phyloP scores from a whole-genome alignment of 2,329 filamentous ascomycete species.

The Colletotrichum eleusines region DNA sequence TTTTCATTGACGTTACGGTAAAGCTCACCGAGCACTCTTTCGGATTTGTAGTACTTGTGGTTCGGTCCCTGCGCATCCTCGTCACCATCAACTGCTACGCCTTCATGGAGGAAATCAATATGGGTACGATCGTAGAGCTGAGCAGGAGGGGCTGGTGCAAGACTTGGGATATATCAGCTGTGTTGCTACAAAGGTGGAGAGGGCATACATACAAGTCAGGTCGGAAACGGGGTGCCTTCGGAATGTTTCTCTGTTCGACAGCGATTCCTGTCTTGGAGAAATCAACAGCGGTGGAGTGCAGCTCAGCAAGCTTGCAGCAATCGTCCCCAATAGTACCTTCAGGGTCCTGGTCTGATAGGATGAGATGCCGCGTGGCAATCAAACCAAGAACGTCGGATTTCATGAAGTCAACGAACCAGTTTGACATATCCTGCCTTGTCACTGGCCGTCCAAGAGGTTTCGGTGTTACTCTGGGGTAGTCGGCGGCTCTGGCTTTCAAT shows the following conservation, averaged over 20 bases:
- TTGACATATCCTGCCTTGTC: conserved; percentile 73
- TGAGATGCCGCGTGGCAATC: conserved; percentile 74
- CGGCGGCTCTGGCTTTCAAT: conserved; percentile 67
- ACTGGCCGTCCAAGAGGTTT: conserved; percentile 72
- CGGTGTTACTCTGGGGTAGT: conserved; percentile 73
- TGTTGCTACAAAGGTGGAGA: conserved; percentile 3
- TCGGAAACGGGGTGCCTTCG: conserved; percentile 53
- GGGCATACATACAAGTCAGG: conserved; percentile 66
- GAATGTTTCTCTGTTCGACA: conserved; percentile 61
- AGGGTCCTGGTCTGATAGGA: conserved; percentile 69
- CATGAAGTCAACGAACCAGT: conserved; percentile 87
- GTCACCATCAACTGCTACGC: conserved; percentile 58
- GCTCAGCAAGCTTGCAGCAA: conserved; percentile 68
- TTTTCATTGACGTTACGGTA: conserved; percentile 81
- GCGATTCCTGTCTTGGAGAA: conserved; percentile 80
- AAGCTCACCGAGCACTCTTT: conserved; percentile 76
- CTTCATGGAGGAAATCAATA: conserved; percentile 51
- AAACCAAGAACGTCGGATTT: conserved; percentile 73
- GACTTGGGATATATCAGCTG: conserved; percentile 47
- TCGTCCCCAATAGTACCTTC: conserved; percentile 64
- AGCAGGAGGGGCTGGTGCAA: conserved; percentile 60
- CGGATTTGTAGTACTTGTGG: conserved; percentile 73
- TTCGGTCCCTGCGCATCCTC: conserved; percentile 59
- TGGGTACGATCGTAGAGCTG: conserved; percentile 59
- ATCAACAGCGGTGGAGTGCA: conserved; percentile 80